Base-by-base conservation (phyloP, 192 early-diverging fungal genomes). In the Coemansia sp. region DNA sequence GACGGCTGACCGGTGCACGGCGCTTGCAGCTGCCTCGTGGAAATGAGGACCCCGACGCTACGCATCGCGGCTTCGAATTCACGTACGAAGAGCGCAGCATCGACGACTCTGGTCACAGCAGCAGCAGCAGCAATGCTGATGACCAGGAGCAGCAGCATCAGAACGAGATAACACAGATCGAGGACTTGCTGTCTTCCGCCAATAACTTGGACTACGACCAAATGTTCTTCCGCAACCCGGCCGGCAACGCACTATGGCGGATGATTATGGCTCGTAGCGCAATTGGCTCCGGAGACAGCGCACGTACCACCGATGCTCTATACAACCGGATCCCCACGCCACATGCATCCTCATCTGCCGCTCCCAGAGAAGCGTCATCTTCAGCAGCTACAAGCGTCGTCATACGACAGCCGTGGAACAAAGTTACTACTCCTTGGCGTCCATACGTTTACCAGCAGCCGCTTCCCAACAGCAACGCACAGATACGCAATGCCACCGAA, bases 391-490 rank as follows among this genome's bases (percentile, higher is more conserved):
- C 58, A 61, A 71, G 67, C 42, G 62, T 74, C 12, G 29, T 67
- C 6, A 72, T 80, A 51, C 71, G 69, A 16, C 77, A 74, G 62
- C 59, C 64, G 40, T 80, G 77, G 77, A 74, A 74, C 45, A 51
- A 51, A 23, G 7, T 40, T 6, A 58, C 46, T 18, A 55, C 37
- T 2, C 21, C 26, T n/a, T 80, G 77, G 77, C 59, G 53, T 1
- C 77, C 77, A 2, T 68, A 71, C 34, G 59, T 80, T 9, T 74
- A 80, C 64, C 65, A 80, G 52, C 55, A 63, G 39, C 67, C 71
- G 10, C 43, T 30, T 0, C 59, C 68, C 18, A 63, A 67, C 64
- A 66, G 46, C 64, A 13, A 31, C 20, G 58, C n/a, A 21, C 31
- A 16, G 20, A 4, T 72, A 29, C 69, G 45, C 31, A 61, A 58